A percentile compares a stretch with the other conserved stretches of the same genome.
phyloP scores from a whole-genome alignment of 2,329 filamentous ascomycete species.

The Colletotrichum chrysophilum region DNA sequence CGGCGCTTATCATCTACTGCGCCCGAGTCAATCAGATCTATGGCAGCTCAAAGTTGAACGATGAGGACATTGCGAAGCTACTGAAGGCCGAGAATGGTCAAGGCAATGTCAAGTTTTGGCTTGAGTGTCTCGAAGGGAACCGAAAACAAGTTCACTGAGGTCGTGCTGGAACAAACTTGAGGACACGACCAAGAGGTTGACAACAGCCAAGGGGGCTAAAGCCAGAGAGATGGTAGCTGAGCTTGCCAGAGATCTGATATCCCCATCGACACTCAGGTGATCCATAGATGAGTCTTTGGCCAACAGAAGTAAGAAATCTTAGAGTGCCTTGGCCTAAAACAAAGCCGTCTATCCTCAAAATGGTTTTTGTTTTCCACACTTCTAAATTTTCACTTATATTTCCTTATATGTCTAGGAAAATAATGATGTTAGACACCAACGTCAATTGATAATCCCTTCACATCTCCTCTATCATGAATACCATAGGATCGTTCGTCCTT shows the following conservation, averaged over 20 bases:
- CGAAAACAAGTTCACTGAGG: no score
- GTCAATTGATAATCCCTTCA: no score
- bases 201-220: background rate
- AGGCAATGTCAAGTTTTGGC: no score
- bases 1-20: background rate
- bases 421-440: no score
- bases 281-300: fast-evolving
- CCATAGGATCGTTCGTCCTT: background rate
- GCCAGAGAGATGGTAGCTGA: background rate
- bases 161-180: background rate
- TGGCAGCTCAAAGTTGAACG: background rate
- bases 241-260: background rate
- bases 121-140: no score
- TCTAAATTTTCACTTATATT: fast-evolving
- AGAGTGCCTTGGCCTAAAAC: background rate
- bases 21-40: background rate
- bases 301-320: fast-evolving
- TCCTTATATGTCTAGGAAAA: fast-evolving
- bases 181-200: background rate
- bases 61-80: background rate
- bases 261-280: background rate
- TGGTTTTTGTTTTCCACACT: no score
- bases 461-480: background rate
- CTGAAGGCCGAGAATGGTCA: background rate
- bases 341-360: no score